A percentile compares a stretch with the other conserved stretches of the same genome.
These are phyloP conservation scores for Kickxella alabastrina DNA, from an alignment of 192 early-diverging fungal genomes.

Conservation along the genomic window DNA sequence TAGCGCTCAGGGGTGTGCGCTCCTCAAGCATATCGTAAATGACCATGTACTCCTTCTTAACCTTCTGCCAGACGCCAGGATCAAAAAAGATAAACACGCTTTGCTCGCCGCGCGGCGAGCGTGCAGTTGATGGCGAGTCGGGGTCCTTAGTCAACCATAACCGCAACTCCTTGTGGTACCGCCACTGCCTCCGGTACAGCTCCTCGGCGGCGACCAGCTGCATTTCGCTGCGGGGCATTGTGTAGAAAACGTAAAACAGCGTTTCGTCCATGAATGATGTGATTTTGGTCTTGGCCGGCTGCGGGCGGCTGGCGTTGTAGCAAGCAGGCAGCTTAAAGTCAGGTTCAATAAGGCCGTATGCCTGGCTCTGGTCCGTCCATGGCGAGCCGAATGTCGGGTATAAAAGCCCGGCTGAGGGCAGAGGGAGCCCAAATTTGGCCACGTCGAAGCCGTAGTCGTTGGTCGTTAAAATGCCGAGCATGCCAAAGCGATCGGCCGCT, in stretches of 20 bases:
- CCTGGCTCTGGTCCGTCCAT: conserved; percentile 73
- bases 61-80: conserved; percentile 80
- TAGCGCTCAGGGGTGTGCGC: conserved; percentile 18
- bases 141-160: conserved; percentile 90
- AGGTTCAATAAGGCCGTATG: conserved; percentile 68
- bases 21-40: conserved; percentile 90
- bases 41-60: conserved; percentile 86
- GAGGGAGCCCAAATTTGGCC: conserved; percentile 75
- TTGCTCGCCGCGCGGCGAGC: conserved; percentile 69
- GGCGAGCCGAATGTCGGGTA: conserved; percentile 88
- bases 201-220: conserved; percentile 95
- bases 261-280: conserved; percentile 80
- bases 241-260: conserved; percentile 98
- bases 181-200: conserved; percentile 89
- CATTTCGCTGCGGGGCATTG: conserved; percentile 84
- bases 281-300: conserved; percentile 69
- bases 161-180: conserved; percentile 92
- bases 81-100: conserved; percentile 93
- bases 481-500: conserved; percentile 63
- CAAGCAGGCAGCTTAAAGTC: conserved; percentile 82
- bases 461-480: conserved; percentile 84
- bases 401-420: conserved; percentile 71
- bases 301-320: conserved; percentile 74
- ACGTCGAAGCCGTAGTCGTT: conserved; percentile 89
- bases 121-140: conserved; percentile 43